phyloP scores from a whole-genome alignment of 345 rosid genomes.

The Linum tenue region DNA sequence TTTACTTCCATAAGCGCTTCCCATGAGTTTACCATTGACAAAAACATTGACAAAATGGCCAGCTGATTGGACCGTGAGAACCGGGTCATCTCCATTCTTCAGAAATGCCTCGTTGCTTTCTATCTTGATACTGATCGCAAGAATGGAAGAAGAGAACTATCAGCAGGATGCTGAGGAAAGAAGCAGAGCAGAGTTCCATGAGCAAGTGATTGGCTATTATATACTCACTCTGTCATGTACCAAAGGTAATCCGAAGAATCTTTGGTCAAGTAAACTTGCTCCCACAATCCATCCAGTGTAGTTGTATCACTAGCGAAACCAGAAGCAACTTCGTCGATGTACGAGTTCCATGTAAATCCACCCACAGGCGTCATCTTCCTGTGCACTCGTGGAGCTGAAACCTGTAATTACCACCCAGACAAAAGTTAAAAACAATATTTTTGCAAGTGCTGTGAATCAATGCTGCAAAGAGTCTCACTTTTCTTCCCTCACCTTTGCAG shows the following conservation, averaged over 20 bases:
- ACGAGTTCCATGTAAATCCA: background rate
- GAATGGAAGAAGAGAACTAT: background rate
- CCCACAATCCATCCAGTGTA: constrained; percentile 28
- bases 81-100: constrained; percentile 59
- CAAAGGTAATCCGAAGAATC: constrained; percentile 41
- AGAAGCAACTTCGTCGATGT: background rate
- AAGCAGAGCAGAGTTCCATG: background rate
- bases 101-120: constrained; percentile 47
- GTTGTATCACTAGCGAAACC: constrained; percentile 12
- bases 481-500: constrained; percentile 28
- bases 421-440: constrained; percentile 6
- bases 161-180: background rate
- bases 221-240: constrained; percentile 41
- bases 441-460: constrained; percentile 21
- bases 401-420: constrained; percentile 13
- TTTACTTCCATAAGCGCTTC: constrained; percentile 19
- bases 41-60: constrained; percentile 28
- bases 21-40: constrained; percentile 23
- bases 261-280: constrained; percentile 31
- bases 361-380: constrained; percentile 12
- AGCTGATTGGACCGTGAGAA: constrained; percentile 24
- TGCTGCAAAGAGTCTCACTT: constrained; percentile 18
- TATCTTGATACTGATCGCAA: constrained; percentile 45
- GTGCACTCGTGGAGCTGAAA: constrained; percentile 22
- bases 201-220: background rate